Conservation (phyloP, 208 protist species). For the Porcisia hertigi region DNA sequence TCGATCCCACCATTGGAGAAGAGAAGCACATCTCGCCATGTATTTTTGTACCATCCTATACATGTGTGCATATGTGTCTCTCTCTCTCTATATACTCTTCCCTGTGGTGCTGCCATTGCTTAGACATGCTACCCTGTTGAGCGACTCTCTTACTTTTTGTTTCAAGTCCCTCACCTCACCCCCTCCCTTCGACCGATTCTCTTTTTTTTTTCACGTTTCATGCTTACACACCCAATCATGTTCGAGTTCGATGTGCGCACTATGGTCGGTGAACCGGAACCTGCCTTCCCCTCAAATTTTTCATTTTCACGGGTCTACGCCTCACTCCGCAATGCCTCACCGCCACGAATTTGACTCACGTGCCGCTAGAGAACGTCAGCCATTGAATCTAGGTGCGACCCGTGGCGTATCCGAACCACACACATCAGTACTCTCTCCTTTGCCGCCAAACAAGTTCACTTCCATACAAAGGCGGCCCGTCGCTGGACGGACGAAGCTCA, state of each 20-base stretch:
- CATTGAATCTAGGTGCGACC: too few species aligned
- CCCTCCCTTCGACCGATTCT: not conserved
- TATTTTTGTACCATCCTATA: too few species aligned
- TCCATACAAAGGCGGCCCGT: not conserved
- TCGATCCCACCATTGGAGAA: too few species aligned
- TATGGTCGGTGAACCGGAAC: too few species aligned
- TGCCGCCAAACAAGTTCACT: not conserved
- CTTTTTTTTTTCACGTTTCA: not conserved
- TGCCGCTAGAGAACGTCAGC: not conserved
- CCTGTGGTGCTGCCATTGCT: too few species aligned
- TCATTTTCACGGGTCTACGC: not conserved
- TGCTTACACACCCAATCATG: not conserved
- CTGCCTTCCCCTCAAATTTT: not conserved
- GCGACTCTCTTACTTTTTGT: not conserved
- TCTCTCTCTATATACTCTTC: too few species aligned
- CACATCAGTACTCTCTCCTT: not conserved
- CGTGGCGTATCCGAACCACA: not conserved
- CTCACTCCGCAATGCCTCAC: not conserved
- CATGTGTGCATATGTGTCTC: too few species aligned
- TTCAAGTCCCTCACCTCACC: not conserved
- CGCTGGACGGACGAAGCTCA: not conserved
- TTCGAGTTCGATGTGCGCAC: too few species aligned
- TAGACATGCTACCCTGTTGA: too few species aligned
- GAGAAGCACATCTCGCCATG: too few species aligned
- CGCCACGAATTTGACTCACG: not conserved